Percentiles rank a stretch among this genome's conserved stretches.
These are phyloP conservation scores for Paracorniculantispora psalliotae DNA, from an alignment of 2,329 filamentous ascomycete genomes.

Conservation along the genomic window DNA sequence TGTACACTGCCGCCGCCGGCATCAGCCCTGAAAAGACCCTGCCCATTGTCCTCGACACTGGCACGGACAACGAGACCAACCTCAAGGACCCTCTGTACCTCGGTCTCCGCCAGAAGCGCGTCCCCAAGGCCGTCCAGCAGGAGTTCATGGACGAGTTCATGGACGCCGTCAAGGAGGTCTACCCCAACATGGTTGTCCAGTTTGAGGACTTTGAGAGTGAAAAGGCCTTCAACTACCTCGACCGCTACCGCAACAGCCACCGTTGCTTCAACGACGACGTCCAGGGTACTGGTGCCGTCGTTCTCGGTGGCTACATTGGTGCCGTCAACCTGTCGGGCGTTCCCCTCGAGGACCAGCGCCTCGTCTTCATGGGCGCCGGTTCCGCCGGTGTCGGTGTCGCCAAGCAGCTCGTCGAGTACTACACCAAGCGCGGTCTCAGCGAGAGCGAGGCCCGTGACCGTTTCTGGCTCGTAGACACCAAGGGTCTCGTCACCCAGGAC, in stretches of 20 bases:
- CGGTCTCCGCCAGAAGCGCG: conserved; percentile 78
- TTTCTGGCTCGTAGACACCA: conserved; percentile 97
- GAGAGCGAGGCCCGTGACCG: conserved; percentile 83
- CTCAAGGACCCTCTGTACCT: conserved; percentile 75
- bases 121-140: conserved; percentile 71
- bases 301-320: conserved; percentile 73
- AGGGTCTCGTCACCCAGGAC: conserved; percentile 89
- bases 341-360: conserved; percentile 81
- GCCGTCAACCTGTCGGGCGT: conserved; percentile 81
- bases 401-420: conserved; percentile 96
- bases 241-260: conserved; percentile 81
- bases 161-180: conserved; percentile 75
- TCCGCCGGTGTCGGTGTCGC: conserved; percentile 95
- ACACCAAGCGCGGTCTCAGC: conserved; percentile 83
- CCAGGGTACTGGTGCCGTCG: conserved; percentile 93
- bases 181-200: conserved; percentile 68
- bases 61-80: conserved; percentile 62
- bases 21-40: conserved; percentile 85
- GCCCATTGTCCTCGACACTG: conserved; percentile 62
- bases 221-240: conserved; percentile 85
- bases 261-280: conserved; percentile 99
- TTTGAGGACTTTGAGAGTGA: conserved; percentile 97
- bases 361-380: conserved; percentile 94
- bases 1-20: conserved; percentile 93
- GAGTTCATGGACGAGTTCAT: conserved; percentile 98